phyloP scores from a whole-genome alignment of 331 rosid genomes.

The Pyracantha coccinea region DNA sequence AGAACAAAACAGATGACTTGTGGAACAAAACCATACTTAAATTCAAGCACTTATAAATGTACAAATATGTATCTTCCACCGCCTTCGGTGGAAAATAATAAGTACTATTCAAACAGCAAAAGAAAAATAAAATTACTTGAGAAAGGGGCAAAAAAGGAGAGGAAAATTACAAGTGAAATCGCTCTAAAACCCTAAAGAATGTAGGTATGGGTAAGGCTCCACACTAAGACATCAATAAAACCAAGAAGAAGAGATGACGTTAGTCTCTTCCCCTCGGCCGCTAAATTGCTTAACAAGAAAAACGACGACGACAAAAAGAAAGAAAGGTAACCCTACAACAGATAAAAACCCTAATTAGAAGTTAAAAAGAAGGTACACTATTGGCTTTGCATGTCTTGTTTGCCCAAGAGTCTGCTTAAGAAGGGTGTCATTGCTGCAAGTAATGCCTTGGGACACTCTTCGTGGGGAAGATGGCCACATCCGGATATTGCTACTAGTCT shows the following conservation, averaged over 20 bases:
- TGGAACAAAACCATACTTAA: not conserved
- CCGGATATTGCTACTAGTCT: constrained; percentile 88
- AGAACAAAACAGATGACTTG: not conserved
- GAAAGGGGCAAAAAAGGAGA: not conserved
- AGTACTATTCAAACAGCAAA: not conserved
- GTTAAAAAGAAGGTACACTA: not conserved
- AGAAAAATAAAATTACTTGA: not conserved
- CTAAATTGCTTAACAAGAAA: not conserved
- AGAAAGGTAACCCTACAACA: not conserved
- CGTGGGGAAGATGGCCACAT: constrained; percentile 97
- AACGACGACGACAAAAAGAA: no score
- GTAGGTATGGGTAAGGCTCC: constrained; percentile 11
- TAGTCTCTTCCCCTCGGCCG: constrained; percentile 2
- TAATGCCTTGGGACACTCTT: constrained; percentile 93
- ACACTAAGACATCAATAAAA: constrained; percentile 11
- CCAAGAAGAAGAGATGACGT: constrained; percentile 7
- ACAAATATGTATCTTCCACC: constrained; percentile 7
- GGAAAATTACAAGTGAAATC: not conserved
- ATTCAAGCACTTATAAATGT: not conserved
- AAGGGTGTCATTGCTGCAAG: constrained; percentile 82
- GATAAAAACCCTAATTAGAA: not conserved
- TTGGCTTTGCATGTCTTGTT: not conserved
- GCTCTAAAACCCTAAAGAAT: constrained; percentile 8
- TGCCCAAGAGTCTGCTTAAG: constrained; percentile 34
- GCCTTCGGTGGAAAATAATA: not conserved